Evolutionary conservation across 1,284 basidiomycete species (phyloP), one percentile per base, ranked within the genome.

Genomic region (Afroboletus lepidellus): DNA sequence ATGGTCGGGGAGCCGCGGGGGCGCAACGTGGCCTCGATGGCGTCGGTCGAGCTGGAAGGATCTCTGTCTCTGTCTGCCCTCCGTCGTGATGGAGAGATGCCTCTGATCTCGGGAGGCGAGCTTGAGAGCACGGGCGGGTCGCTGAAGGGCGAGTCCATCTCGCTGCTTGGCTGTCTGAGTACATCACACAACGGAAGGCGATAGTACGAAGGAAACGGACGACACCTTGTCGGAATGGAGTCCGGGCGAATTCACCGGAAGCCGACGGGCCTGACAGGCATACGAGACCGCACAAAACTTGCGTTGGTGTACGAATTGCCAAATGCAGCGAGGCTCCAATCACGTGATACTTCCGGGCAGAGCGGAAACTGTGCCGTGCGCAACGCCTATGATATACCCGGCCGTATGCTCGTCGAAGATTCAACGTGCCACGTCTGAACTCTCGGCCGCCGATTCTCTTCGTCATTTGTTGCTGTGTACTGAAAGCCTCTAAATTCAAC

Each of bases 1-100:
- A 86, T 69, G 0, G 82, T 84, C 1, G 89, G 87, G 0, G 88
- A 89, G 52, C 77, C 77, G 34, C 83, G 78, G 30, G 77, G 70
- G 5, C 74, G 74, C 33, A 69, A 55, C 46, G 69, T 61, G 8
- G 67, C 58, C 33, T 83, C 81, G 57, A 71, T 72, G 37, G 69
- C 60, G 50, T 79, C 76, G 44, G 71, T 69, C 20, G 42, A 70
- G 48, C 75, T 79, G 46, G 70, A 57, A 46, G 73, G 74, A 38
- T 66, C 73, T 32, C 70, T 62, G 32, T 77, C 77, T 13, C 36
- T 3, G 36, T 38, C 36, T 29, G 57, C 65, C 34, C 72, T 66
- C 37, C 74, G 73, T 46, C 71, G 72, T 45, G 68, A 61, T 21
- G 71, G 73, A 21, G 77, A 77, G 20, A 63, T 57, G 12, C 67